Evolutionary conservation across 192 early-diverging fungal species (phyloP), one percentile per base, ranked within the genome.

Genomic region (Coemansia sp.): DNA sequence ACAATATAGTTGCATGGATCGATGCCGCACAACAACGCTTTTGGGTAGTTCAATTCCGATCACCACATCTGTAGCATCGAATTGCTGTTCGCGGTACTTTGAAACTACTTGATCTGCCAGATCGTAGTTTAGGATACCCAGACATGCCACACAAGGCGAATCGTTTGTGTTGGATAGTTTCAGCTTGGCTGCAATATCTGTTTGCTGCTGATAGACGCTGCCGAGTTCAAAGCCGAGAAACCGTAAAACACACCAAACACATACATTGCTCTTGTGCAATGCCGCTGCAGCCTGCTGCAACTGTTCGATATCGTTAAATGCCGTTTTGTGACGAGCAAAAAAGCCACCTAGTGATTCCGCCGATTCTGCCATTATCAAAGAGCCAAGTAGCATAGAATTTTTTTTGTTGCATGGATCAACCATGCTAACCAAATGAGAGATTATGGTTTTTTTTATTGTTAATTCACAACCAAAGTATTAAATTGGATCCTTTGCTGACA

Each of bases 21-120:
- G 59, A 19, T 77, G 66, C 37, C 73, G 44, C 26, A 77, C 37
- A 14, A 67, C 66, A 1, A 77, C 47, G 57, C 59, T 63, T 42
- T 70, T 70, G 31, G 73, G 73, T 0, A 77, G 52, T 52, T 77
- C 73, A 5, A 77, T 39, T 13, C 48, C 61, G 7, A 77, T 52
- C 2, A 16, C 33, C 0, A 62, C 50, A 5, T 53, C 44, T 6
- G n/a, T 12, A 3, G 59, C 30, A 33, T 72, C 70, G 37, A 54
- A 72, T n/a, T 11, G 39, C 46, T 72, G 35, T 19, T 19, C 19
- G 10, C 35, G 53, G 40, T 55, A 77, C 12, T 16, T 33, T 12
- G 43, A 19, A 8, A 45, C 60, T 14, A 63, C 48, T 26, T 59
- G 46, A 8, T 41, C 26, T 0, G 41, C 45, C 15, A 59, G 20